Conservation (phyloP, 2,329 filamentous ascomycete species). For the Hypoxylon sp. region DNA sequence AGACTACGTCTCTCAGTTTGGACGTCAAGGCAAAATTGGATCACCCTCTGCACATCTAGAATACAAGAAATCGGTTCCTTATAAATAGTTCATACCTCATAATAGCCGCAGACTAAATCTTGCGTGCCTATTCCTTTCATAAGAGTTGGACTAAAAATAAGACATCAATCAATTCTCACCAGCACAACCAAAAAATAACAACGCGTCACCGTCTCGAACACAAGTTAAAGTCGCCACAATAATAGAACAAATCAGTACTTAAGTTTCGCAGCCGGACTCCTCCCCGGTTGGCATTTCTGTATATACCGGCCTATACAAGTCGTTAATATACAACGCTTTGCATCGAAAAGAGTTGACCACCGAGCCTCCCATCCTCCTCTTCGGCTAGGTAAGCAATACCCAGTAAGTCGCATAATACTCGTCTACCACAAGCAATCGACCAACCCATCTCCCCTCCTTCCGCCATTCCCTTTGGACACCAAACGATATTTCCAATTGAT, state of each 20-base stretch:
- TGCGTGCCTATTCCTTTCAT: not conserved
- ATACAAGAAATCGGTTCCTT: not conserved
- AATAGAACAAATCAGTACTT: constrained; percentile 52
- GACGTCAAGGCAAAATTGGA: not conserved
- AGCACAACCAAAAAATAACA: not conserved
- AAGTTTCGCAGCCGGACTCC: constrained; percentile 24
- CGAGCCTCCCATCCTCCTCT: constrained; percentile 16
- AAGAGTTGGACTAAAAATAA: not conserved
- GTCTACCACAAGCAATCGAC: constrained; percentile 15
- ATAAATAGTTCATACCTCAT: too few relatives aligned
- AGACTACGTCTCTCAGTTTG: too few relatives aligned
- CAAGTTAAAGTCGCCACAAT: constrained; percentile 48
- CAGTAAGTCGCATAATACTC: constrained; percentile 16
- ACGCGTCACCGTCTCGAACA: not conserved
- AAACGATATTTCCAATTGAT: constrained; percentile 30
- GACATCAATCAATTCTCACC: not conserved
- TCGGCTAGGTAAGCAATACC: constrained; percentile 15
- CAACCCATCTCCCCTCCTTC: constrained; percentile 14
- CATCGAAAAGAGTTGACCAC: constrained; percentile 15
- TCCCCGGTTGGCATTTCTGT: constrained; percentile 23
- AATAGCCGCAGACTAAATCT: not conserved
- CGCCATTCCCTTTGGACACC: constrained; percentile 30
- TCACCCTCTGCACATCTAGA: not conserved
- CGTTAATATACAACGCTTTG: constrained; percentile 41
- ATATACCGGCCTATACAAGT: constrained; percentile 36